Evolutionary conservation across 129 eudicot species (phyloP), one percentile per base, ranked within the genome.

Genomic region (carrot (Daucus carota)): DNA sequence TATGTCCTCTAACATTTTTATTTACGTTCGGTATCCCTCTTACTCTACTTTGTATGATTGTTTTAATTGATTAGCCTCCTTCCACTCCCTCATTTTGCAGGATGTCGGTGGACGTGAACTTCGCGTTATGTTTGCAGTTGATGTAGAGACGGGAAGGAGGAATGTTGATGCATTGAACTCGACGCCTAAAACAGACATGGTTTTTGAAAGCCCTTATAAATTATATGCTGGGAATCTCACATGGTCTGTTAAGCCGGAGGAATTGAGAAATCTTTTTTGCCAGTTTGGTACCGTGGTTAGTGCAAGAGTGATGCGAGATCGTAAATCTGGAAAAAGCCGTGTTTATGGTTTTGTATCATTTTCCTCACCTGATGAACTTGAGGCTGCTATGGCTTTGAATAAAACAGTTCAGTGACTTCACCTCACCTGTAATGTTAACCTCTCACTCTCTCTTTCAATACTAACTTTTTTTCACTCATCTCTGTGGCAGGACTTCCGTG

Each of bases 91-190:
- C 2, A 16, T 32, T 29, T 63, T 29, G 9, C 70, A 85, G 88
- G 88, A 85, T 47, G 78, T 85, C 50, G 84, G 75, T 77, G 89
- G 89, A 47, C 86, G 89, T n/a, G 86, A 85, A 42, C 77, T 85
- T 78, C 84, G 89, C 52, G 89, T 85, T 28, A 80, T 76, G 47
- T 77, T 85, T 52, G 74, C 88, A 47, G 75, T 41, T 42, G 88
- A 79, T 29, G 80, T 85, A 80, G 70, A 77, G 24, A 76, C 73
- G 9, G 80, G 48, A 63, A 69, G 80, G 72, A 79, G 80, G 73
- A 85, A 63, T 63, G 29, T 47, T 68, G 78, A 72, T n/a, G 66
- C 74, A 41, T n/a, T 80, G 50, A 77, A 85, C 71, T 82, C 86
- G 16, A 52, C 75, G 43, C 80, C 82, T 26, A 82, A 74, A 40